phyloP scores from a whole-genome alignment of 2,329 filamentous ascomycete species.

The Ceratocystis variospora region DNA sequence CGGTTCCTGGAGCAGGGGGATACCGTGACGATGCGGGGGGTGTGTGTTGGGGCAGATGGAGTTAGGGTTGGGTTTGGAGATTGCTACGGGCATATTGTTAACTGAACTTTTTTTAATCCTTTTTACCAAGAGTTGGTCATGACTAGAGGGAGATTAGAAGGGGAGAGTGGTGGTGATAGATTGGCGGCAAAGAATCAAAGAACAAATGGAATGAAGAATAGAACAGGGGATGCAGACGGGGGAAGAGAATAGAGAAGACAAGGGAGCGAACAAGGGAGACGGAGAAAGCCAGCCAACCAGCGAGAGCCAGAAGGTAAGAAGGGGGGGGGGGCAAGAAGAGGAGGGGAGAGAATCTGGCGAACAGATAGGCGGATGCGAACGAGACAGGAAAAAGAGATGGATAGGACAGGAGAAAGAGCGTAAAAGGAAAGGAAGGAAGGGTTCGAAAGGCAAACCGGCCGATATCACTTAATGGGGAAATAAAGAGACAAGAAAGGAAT shows the following conservation, averaged over 20 bases:
- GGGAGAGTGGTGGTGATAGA: neutral
- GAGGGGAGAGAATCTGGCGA: neutral
- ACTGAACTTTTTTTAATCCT: neutral
- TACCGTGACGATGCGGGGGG: conserved; percentile 30
- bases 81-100: conserved; percentile 28
- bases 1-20: conserved; percentile 36
- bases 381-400: neutral
- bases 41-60: conserved; percentile 24
- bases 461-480: neutral
- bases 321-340: neutral
- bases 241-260: neutral
- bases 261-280: neutral
- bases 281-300: neutral
- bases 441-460: neutral
- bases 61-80: conserved; percentile 32
- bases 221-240: too few species aligned
- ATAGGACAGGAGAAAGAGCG: neutral
- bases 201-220: too few species aligned
- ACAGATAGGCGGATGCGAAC: neutral
- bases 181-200: neutral
- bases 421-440: neutral
- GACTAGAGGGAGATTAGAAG: neutral
- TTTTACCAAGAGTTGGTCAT: too few species aligned
- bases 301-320: neutral
- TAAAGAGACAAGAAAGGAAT: conserved; percentile 7